Percentiles rank a stretch among this genome's conserved stretches.
These are phyloP conservation scores for Marasmius sp. DNA, from an alignment of 1,284 basidiomycete species.

Conservation along the genomic window DNA sequence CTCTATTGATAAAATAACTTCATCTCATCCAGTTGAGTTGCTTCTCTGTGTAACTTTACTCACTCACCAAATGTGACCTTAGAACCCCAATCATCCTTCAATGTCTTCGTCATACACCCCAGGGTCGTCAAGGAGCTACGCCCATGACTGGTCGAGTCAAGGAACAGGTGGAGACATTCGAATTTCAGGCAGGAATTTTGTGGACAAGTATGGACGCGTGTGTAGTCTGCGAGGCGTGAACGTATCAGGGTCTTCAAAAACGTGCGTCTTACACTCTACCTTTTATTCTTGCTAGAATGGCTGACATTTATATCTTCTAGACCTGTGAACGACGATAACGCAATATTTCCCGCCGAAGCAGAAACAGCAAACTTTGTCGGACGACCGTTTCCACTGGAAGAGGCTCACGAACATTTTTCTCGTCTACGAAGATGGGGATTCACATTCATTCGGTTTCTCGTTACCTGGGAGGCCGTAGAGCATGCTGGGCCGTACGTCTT, in stretches of 20 bases:
- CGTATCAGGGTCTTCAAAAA: slow-evolving; percentile 78
- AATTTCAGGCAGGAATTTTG: slow-evolving; percentile 70
- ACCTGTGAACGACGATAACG: slow-evolving; percentile 61
- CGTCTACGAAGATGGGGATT: slow-evolving; percentile 83
- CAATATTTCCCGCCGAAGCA: slow-evolving; percentile 62
- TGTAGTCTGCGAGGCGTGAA: slow-evolving; percentile 82
- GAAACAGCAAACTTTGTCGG: slow-evolving; percentile 75
- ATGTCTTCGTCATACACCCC: slow-evolving; percentile 38
- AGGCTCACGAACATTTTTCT: slow-evolving; percentile 82
- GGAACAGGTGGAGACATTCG: slow-evolving; percentile 46
- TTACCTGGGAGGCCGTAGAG: slow-evolving; percentile 97
- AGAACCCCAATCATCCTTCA: slow-evolving; percentile 40
- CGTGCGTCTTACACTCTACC: slow-evolving; percentile 47
- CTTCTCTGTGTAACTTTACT: neutral
- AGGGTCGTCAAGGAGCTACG: slow-evolving; percentile 52
- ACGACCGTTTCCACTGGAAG: slow-evolving; percentile 80
- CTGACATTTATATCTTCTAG: slow-evolving; percentile 31
- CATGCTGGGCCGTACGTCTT: slow-evolving; percentile 81
- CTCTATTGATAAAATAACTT: neutral
- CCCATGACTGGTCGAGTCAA: slow-evolving; percentile 68
- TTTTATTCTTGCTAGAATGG: neutral
- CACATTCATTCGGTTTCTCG: slow-evolving; percentile 82
- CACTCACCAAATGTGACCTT: neutral
- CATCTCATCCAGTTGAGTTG: neutral
- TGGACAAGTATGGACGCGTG: slow-evolving; percentile 76